Evolutionary conservation across 306 rosid species (phyloP).

Genomic region (Echinosophora koreensis): DNA sequence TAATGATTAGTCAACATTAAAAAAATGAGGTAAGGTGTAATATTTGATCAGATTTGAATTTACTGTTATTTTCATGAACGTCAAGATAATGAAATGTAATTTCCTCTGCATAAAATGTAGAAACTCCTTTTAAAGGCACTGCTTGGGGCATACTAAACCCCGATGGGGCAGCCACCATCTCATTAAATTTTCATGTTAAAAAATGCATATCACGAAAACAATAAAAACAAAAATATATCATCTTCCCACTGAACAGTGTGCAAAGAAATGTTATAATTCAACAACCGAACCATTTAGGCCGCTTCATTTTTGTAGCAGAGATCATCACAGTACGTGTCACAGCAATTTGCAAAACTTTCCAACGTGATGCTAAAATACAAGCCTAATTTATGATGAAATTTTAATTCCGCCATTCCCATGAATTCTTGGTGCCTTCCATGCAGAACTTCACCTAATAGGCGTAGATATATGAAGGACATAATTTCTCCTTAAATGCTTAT

Average conservation of each 20-base stretch:
- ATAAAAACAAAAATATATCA: not conserved
- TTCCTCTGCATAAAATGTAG: too few species aligned
- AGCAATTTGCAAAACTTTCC: not conserved
- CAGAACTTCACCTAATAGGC: not conserved
- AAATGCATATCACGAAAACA: not conserved
- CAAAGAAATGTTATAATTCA: not conserved
- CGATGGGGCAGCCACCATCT: too few species aligned
- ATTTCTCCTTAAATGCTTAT: conserved; percentile 35
- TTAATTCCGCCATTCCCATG: not conserved
- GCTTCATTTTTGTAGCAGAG: not conserved
- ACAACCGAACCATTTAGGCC: not conserved
- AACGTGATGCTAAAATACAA: not conserved
- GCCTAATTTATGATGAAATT: conserved; percentile 11
- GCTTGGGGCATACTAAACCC: too few species aligned
- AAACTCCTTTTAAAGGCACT: too few species aligned
- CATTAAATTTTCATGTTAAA: too few species aligned
- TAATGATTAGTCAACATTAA: too few species aligned
- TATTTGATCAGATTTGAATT: too few species aligned
- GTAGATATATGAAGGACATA: not conserved
- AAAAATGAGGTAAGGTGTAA: too few species aligned
- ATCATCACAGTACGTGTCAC: not conserved
- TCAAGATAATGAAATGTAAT: too few species aligned
- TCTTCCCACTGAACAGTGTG: not conserved
- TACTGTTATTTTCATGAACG: too few species aligned
- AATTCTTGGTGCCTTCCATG: not conserved